Base-by-base conservation (phyloP, 2,329 filamentous ascomycete species). In the Mycosphaerella sp. region DNA sequence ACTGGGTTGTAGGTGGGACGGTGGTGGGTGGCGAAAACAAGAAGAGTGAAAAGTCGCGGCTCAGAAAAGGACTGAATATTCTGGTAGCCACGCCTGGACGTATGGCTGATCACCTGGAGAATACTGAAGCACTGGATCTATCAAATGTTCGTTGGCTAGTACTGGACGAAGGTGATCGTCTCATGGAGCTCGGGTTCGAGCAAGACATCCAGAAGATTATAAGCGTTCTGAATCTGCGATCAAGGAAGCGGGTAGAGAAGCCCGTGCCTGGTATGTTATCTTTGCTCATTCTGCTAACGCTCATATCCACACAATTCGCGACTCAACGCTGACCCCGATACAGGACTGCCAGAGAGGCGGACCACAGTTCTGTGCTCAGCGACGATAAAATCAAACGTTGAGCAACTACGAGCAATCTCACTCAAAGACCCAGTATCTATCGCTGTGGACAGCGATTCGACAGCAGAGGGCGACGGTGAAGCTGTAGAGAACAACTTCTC, bases 171-270 rank as follows among this genome's bases (percentile, higher is more conserved):
- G 93, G 93, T 27, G 93, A 98, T 75, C 81, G 93, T n/a, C 75
- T 98, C 66, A 96, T 98, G 91, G 93, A 98, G 66, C 79, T 97
- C 64, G 93, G 93, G 0, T 98, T 98, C 61, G 93, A 97, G 70
- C 84, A 96, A 48, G 91, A 97, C 64, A 81, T 98, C 53, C 86
- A 87, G 65, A 86, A 85, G 54, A 91, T 96, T 58, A 86, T 98
- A 13, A 78, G 81, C 49, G 86, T 86, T 56, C 80, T 97, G 50
- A 84, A 89, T 56, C 73, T 83, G 40, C 78, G 85, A 49, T 74
- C 78, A 34, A 78, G 79, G 50, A 79, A 78, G 49, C 81, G 80
- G 27, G 78, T 79, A 34, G 81, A 82, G 3, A 69, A 73, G 2
- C 75, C 85, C 34, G 80, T 80, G 3, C 78, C 79, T 14, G 45